Evolutionary conservation across 768 basidiomycete species (phyloP).

Genomic region (Trametes cinnabarina): DNA sequence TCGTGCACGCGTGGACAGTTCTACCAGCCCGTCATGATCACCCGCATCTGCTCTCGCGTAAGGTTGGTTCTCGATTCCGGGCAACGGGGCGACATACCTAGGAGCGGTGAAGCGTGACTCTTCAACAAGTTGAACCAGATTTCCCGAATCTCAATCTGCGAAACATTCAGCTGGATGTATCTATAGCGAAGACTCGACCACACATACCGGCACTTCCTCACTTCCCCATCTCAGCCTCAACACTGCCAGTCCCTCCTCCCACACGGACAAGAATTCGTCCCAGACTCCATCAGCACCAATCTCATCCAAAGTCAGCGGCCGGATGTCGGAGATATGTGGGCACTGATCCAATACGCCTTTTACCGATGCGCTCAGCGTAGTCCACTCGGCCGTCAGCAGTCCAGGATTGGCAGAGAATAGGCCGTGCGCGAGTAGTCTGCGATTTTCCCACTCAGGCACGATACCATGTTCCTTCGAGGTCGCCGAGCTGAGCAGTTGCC

Average conservation of each 20-base stretch:
- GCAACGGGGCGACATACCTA: conserved; percentile 38
- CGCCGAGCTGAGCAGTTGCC: conserved; percentile 22
- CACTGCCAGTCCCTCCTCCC: conserved; percentile 46
- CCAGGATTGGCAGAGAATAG: conserved; percentile 59
- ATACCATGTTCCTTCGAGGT: not conserved
- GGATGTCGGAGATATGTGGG: conserved; percentile 51
- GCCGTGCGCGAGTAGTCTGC: conserved; percentile 48
- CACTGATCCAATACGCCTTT: conserved; percentile 54
- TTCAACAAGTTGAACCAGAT: conserved; percentile 60
- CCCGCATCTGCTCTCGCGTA: conserved; percentile 36
- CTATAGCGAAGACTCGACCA: too few species aligned
- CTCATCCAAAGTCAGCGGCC: conserved; percentile 57
- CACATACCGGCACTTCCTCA: conserved; percentile 48
- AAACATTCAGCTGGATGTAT: not conserved
- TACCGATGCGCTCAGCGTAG: conserved; percentile 45
- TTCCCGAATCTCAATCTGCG: conserved; percentile 45
- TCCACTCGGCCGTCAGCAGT: conserved; percentile 53
- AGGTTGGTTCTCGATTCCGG: not conserved
- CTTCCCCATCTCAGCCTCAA: conserved; percentile 46
- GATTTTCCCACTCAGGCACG: conserved; percentile 42
- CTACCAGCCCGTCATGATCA: conserved; percentile 33
- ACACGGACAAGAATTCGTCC: conserved; percentile 49
- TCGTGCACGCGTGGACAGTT: conserved; percentile 30
- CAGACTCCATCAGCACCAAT: conserved; percentile 53
- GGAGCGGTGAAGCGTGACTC: conserved; percentile 44